Percentiles rank a stretch among this genome's conserved stretches.
phyloP scores from a whole-genome alignment of 148 eudicot species.

The Nyssa sinensis region DNA sequence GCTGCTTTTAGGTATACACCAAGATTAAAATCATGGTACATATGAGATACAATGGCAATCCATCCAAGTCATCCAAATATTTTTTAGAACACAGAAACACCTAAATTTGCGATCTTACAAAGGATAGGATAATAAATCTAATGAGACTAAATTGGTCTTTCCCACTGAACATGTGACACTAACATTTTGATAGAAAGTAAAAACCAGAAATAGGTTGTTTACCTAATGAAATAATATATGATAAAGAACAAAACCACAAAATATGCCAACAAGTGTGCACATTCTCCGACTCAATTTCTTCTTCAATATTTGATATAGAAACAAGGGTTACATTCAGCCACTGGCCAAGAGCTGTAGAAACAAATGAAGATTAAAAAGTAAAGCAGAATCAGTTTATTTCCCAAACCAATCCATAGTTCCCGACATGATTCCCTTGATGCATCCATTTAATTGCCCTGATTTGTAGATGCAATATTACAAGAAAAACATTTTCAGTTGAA shows the following conservation, averaged over 20 bases:
- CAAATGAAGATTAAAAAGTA: slow-evolving; percentile 11
- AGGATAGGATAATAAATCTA: no score
- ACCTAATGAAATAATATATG: slow-evolving; percentile 67
- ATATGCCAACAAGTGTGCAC: slow-evolving; percentile 64
- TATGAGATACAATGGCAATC: no score
- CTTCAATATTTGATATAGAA: slow-evolving; percentile 60
- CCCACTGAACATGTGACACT: neutral
- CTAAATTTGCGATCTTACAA: no score
- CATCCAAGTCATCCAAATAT: no score
- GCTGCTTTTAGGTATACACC: no score
- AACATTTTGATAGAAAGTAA: neutral
- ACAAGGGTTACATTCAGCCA: neutral
- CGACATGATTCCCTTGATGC: no score
- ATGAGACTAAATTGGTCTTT: no score
- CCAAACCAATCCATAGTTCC: slow-evolving; percentile 62
- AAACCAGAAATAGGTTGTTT: slow-evolving; percentile 13
- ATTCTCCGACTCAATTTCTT: slow-evolving; percentile 59
- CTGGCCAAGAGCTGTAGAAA: slow-evolving; percentile 14
- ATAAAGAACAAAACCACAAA: slow-evolving; percentile 58
- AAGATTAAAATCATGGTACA: no score
- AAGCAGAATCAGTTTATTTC: slow-evolving; percentile 21
- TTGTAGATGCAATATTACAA: no score
- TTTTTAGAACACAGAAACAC: no score
- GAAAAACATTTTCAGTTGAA: no score
- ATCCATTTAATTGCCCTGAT: no score